phyloP scores from a whole-genome alignment of 2,329 filamentous ascomycete species.

The Leptographium lundbergii region DNA sequence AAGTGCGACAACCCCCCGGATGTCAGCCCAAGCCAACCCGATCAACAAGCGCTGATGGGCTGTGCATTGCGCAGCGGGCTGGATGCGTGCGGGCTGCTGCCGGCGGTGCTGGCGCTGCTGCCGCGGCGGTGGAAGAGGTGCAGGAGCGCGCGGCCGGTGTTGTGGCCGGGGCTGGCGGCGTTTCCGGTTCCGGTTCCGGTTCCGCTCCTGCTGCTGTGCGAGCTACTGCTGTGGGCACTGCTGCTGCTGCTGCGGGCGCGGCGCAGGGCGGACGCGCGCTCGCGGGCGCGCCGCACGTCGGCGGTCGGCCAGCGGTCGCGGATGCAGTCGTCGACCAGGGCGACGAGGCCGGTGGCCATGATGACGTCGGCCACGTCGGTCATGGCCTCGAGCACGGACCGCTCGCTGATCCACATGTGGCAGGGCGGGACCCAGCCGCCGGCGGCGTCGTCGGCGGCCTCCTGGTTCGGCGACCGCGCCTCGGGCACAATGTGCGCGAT shows the following conservation, averaged over 20 bases:
- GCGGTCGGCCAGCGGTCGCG: slow-evolving; percentile 52
- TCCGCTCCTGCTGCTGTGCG: background rate
- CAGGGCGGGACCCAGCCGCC: slow-evolving; percentile 87
- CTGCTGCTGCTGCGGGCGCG: background rate
- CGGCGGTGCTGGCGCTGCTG: background rate
- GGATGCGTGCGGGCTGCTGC: slow-evolving; percentile 2
- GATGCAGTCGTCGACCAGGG: slow-evolving; percentile 85
- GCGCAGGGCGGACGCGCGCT: background rate
- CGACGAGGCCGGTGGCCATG: slow-evolving; percentile 77
- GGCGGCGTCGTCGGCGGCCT: slow-evolving; percentile 57
- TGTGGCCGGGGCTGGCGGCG: background rate
- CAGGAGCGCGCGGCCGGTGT: background rate
- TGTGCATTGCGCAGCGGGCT: slow-evolving; percentile 14
- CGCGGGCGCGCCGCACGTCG: slow-evolving; percentile 6
- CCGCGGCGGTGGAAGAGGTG: background rate
- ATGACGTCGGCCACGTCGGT: slow-evolving; percentile 84
- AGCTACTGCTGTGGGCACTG: background rate
- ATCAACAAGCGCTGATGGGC: slow-evolving; percentile 14
- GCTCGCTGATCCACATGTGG: slow-evolving; percentile 80
- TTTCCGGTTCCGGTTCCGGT: background rate
- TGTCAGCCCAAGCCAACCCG: too few relatives aligned
- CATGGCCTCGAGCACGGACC: slow-evolving; percentile 51
- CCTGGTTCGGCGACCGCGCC: slow-evolving; percentile 57
- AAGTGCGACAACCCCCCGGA: too few relatives aligned
- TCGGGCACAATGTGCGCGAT: slow-evolving; percentile 74